Evolutionary conservation across 352 stramenopile genomes (phyloP).

Genomic region (Lagenidium giganteum): DNA sequence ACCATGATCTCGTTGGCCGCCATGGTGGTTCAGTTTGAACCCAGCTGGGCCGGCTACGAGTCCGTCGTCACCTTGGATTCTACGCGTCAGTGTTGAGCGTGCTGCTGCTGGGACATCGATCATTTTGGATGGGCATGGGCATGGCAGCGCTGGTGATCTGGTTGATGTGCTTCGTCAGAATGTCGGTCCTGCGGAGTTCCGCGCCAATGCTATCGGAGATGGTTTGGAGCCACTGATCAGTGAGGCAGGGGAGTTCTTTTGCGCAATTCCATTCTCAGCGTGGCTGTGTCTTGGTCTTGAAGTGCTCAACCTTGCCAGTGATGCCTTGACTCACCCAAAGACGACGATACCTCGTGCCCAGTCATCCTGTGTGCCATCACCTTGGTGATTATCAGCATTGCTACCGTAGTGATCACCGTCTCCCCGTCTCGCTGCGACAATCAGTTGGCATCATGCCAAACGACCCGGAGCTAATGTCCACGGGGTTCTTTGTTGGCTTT

Average conservation of each 20-base stretch:
- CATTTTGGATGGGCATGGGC: slow-evolving; percentile 18
- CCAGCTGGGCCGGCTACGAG: slow-evolving; percentile 1
- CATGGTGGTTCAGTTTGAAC: slow-evolving; percentile 5
- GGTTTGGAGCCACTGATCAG: neutral
- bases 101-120: slow-evolving; percentile 4
- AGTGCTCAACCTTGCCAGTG: slow-evolving; percentile 10
- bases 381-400: slow-evolving; percentile 1
- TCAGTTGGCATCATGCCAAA: too few species aligned
- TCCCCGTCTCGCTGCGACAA: too few species aligned
- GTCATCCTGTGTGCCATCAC: neutral
- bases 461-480: neutral
- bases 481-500: too few species aligned
- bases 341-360: slow-evolving; percentile 4
- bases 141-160: slow-evolving; percentile 3
- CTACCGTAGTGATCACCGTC: neutral
- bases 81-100: slow-evolving; percentile 9
- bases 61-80: slow-evolving; percentile 8
- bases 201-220: slow-evolving; percentile 1
- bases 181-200: slow-evolving; percentile 6
- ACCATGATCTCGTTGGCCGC: slow-evolving; percentile 4
- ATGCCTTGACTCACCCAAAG: slow-evolving; percentile 1
- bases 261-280: slow-evolving; percentile 9
- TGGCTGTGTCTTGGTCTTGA: slow-evolving; percentile 16
- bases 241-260: slow-evolving; percentile 2
- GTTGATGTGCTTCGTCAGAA: slow-evolving; percentile 12